Conservation (phyloP, 768 basidiomycete species). For the Kwoniella botswanensis region DNA sequence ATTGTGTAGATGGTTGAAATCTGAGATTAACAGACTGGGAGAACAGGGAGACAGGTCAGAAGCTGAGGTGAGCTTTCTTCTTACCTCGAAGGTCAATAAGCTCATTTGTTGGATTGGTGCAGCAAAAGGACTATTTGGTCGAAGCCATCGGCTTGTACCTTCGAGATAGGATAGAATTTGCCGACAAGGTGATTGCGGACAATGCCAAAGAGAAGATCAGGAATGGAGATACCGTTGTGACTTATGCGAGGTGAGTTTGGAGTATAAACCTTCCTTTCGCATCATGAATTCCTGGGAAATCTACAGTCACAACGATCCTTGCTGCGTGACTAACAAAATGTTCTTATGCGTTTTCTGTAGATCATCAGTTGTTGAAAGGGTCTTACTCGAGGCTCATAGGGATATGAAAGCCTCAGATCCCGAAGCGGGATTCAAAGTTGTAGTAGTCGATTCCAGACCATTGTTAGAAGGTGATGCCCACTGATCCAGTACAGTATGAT, state of each 20-base stretch:
- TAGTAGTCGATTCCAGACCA: conserved; percentile 93
- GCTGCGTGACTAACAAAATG: no score
- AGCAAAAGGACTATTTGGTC: conserved; percentile 88
- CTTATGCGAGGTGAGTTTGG: conserved; percentile 77
- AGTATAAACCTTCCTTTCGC: no score
- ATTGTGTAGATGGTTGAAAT: conserved; percentile 75
- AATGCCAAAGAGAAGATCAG: conserved; percentile 91
- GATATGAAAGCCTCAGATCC: conserved; percentile 59
- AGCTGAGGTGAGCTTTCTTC: conserved; percentile 72
- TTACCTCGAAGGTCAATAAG: conserved; percentile 8
- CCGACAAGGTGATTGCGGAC: conserved; percentile 90
- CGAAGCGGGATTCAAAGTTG: conserved; percentile 80
- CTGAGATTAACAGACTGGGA: conserved; percentile 89
- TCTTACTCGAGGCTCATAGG: conserved; percentile 70
- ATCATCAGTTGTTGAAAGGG: conserved; percentile 92
- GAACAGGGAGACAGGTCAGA: conserved; percentile 74
- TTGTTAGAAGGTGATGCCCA: conserved; percentile 74
- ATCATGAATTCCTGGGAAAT: no score
- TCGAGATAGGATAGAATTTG: conserved; percentile 87
- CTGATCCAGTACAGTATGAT: no score
- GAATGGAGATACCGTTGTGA: conserved; percentile 87
- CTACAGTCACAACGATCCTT: no score
- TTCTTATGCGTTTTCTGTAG: conserved; percentile 47
- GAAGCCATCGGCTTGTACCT: conserved; percentile 90
- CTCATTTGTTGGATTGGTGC: conserved; percentile 9